Percentiles rank a stretch among this genome's conserved stretches.
phyloP scores from a whole-genome alignment of 2,329 filamentous ascomycete genomes.

The Fusarium coffeatum region DNA sequence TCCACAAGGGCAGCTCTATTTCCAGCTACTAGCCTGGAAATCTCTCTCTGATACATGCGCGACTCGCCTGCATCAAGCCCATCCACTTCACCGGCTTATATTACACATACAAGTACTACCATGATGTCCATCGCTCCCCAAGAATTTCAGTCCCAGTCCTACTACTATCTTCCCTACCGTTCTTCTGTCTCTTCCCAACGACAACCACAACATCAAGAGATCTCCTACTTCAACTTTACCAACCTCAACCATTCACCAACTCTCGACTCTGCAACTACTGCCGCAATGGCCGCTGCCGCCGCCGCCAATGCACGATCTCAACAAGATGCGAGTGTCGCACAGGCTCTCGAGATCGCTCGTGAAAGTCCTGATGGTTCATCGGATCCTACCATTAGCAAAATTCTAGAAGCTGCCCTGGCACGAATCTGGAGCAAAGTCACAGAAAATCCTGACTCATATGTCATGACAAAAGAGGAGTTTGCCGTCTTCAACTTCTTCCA shows the following conservation, averaged over 20 bases:
- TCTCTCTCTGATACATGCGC: constrained; percentile 47
- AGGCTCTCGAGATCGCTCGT: constrained; percentile 80
- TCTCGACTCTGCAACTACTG: constrained; percentile 25
- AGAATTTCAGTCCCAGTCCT: constrained; percentile 41
- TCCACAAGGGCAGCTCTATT: constrained; percentile 42
- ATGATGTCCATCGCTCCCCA: constrained; percentile 49
- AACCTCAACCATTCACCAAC: constrained; percentile 31
- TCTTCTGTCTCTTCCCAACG: constrained; percentile 32
- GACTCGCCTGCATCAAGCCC: constrained; percentile 47
- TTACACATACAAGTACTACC: constrained; percentile 47
- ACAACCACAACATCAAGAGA: constrained; percentile 35
- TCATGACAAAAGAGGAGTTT: constrained; percentile 82
- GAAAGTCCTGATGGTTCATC: constrained; percentile 75
- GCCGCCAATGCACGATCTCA: constrained; percentile 32
- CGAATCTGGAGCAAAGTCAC: constrained; percentile 77
- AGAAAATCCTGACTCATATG: constrained; percentile 73
- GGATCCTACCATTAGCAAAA: constrained; percentile 70
- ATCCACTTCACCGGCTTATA: constrained; percentile 46
- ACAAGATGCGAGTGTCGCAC: constrained; percentile 63
- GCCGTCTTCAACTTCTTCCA: constrained; percentile 89
- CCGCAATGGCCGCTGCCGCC: constrained; percentile 38
- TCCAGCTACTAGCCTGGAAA: constrained; percentile 47
- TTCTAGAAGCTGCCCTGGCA: constrained; percentile 72
- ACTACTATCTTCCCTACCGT: constrained; percentile 42
- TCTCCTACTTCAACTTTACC: constrained; percentile 38